Evolutionary conservation across 192 early-diverging fungal genomes (phyloP).

Genomic region (Lobosporangium transversale): DNA sequence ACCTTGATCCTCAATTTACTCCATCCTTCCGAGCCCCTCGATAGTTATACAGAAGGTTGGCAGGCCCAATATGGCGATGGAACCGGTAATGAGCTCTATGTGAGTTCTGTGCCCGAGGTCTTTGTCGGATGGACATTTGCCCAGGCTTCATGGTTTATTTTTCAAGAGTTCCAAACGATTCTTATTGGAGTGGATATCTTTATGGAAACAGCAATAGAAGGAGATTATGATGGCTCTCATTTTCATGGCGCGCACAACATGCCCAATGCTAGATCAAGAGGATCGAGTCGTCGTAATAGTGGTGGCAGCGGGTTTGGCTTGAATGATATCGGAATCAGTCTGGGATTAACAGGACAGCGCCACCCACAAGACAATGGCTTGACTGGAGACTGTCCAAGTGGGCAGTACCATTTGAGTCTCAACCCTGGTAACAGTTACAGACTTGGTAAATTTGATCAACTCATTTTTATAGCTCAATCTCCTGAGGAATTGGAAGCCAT

Average conservation of each 20-base stretch:
- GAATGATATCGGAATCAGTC: not conserved
- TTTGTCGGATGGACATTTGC: constrained; percentile 71
- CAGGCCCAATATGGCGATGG: constrained; percentile 77
- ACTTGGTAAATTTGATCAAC: constrained; percentile 57
- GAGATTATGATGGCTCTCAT: constrained; percentile 5
- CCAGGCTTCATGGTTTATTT: constrained; percentile 62
- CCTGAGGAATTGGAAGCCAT: constrained; percentile 57
- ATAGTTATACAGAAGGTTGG: constrained; percentile 70
- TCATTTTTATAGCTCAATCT: constrained; percentile 65
- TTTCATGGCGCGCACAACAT: constrained; percentile 3
- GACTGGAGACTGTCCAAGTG: not conserved
- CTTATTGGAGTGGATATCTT: constrained; percentile 50
- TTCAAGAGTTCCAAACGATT: constrained; percentile 43
- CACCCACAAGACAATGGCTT: not conserved
- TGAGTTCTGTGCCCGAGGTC: constrained; percentile 56
- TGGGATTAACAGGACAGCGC: not conserved
- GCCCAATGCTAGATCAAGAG: not conserved
- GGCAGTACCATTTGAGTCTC: constrained; percentile 58
- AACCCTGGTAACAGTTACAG: constrained; percentile 70
- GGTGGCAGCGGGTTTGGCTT: not conserved
- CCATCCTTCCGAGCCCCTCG: constrained; percentile 61
- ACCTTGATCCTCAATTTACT: constrained; percentile 74
- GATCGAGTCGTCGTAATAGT: not conserved
- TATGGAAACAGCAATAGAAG: not conserved
- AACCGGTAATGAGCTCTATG: constrained; percentile 72